Base-by-base conservation (phyloP, 345 rosid genomes). In the Boechera stricta region DNA sequence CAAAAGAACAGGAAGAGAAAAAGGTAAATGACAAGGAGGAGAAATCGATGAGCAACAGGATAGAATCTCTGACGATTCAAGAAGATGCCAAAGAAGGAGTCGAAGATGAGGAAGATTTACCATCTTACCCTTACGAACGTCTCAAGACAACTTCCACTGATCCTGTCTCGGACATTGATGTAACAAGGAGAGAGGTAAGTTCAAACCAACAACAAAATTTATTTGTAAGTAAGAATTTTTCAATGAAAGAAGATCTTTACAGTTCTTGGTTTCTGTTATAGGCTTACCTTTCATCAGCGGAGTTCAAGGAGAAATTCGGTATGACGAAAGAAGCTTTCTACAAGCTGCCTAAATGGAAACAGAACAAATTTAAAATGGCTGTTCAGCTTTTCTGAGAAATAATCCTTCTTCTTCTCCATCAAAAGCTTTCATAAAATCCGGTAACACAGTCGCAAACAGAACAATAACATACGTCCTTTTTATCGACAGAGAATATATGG, bases 331-430 rank as follows among this genome's bases (percentile, higher is more conserved):
- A 82, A 75, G 97, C 86, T 35, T 96, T 96, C 88, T 79, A 84
- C 79, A 90, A 91, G 90, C 82, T 93, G 79, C 93, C 99, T 0
- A 96, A 93, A 82, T 96, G 99, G 99, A 96, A 94, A 80, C 98
- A 93, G 73, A 96, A 93, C 93, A 96, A 96, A 85, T 94, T 87
- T 78, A 96, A 96, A 77, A 93, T 93, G 96, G 91, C 92, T 67
- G 87, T 91, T 84, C 96, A 87, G 16, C 88, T 96, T 82, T 96
- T 96, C 81, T 96, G 82, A 88, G 82, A 63, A 2, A 58, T 1
- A 41, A 67, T 42, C 70, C 29, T 67, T 41, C 45, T 10, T 57
- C 73, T 67, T 45, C 78, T 67, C 65, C 69, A 18, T 66, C 67
- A 29, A 63, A 62, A 55, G 5, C 42, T 32, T 33, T 39, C 42